Evolutionary conservation across 2,329 filamentous ascomycete species (phyloP).

Genomic region (Sclerotiophoma versabilis): DNA sequence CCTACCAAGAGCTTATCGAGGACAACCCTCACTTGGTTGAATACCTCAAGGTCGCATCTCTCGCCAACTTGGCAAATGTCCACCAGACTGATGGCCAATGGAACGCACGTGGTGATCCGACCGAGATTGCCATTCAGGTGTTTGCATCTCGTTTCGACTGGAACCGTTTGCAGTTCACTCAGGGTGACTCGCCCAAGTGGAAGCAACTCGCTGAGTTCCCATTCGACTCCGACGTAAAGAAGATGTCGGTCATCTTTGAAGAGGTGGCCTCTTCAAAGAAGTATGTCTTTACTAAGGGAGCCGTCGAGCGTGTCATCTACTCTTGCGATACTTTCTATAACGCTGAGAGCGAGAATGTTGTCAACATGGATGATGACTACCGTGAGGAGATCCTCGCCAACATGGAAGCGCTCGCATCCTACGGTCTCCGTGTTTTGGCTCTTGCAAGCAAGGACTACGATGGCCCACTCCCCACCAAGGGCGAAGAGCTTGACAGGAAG

Average conservation of each 20-base stretch:
- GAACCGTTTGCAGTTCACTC: constrained; percentile 56
- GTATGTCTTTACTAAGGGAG: constrained; percentile 68
- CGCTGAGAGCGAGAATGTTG: constrained; percentile 48
- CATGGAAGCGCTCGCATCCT: constrained; percentile 70
- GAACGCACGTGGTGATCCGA: constrained; percentile 52
- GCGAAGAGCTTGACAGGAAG: constrained; percentile 60
- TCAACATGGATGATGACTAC: constrained; percentile 60
- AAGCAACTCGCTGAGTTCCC: constrained; percentile 67
- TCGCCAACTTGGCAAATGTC: constrained; percentile 61
- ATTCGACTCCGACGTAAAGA: constrained; percentile 76
- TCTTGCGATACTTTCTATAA: constrained; percentile 64
- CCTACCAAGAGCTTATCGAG: constrained; percentile 34
- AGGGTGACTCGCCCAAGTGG: constrained; percentile 39
- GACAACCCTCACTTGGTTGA: constrained; percentile 40
- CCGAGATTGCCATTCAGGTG: constrained; percentile 77
- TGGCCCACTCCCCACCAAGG: constrained; percentile 51
- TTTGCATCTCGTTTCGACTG: constrained; percentile 74
- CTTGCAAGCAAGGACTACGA: constrained; percentile 62
- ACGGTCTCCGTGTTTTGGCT: constrained; percentile 73
- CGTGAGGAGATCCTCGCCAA: constrained; percentile 66
- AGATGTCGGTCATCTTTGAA: constrained; percentile 73
- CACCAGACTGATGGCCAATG: constrained; percentile 51
- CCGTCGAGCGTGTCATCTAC: constrained; percentile 67
- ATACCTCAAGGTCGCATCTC: constrained; percentile 45
- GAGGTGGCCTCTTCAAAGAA: constrained; percentile 48